Evolutionary conservation across 2,329 filamentous ascomycete species (phyloP), one percentile per base, ranked within the genome.

Genomic region (Ampelomyces quisqualis): DNA sequence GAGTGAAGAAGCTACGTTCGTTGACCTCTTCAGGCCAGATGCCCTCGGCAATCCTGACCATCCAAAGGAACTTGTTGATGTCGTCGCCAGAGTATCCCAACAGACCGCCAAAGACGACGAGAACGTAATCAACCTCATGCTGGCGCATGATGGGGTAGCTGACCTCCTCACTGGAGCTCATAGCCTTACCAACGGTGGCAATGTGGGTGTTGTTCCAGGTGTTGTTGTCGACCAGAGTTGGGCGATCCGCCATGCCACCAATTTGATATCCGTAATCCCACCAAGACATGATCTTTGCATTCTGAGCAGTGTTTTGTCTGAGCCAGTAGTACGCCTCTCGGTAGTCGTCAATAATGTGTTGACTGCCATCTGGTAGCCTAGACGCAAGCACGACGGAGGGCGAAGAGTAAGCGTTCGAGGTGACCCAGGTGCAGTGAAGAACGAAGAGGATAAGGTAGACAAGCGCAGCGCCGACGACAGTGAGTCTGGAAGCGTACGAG

Each of bases 151-250:
- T 98, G 2, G 90, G 89, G 71, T 98, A 98, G 74, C 90, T 95
- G 71, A 97, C 90, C 70, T 98, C 94, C 71, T 98, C 93, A 31
- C 88, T 79, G 6, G 90, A 96, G 73, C 87, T 93, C 93, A 98
- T 97, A 28, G 93, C 93, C 76, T 98, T 98, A 64, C 93, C 93
- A 43, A 98, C 93, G 10, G 93, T 98, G 38, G 93, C 93, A 72
- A 98, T 98, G 70, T 98, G 93, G 6, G 93, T 98, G 76, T 98
- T 98, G 78, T 98, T 98, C 93, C 93, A 98, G 2, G 93, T 98
- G 75, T 98, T 98, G 78, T 98, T 98, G 77, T 98, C 93, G 22
- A 98, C 93, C 22, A 98, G 78, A 1, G 93, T 98, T 22, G 93
- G 93, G 39, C 93, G 82, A 70, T 98, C 93, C 34, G 93, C 93